Conservation (phyloP, 176 grass and related monocot species). For the Zea mays region DNA sequence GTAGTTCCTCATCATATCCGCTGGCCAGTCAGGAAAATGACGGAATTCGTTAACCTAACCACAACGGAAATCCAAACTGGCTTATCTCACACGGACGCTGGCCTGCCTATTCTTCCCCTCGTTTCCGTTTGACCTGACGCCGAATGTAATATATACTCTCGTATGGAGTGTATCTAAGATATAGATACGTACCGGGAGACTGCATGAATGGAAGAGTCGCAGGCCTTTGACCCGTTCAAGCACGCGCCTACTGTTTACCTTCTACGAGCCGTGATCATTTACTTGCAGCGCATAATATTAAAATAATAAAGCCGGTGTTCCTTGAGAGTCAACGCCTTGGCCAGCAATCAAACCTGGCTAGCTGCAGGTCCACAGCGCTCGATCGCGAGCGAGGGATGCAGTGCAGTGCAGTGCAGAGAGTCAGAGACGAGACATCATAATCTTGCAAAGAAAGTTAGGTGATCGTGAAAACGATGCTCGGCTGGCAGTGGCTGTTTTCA, state of each 20-base stretch:
- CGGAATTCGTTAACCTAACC: slow-evolving; percentile 1
- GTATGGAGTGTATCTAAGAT: no score
- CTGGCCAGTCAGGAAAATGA: not conserved
- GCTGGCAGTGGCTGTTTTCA: no score
- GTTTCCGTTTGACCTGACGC: slow-evolving; percentile 1
- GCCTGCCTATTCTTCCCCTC: not conserved
- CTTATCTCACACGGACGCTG: not conserved
- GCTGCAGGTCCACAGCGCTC: slow-evolving; percentile 25
- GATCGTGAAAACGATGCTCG: not conserved
- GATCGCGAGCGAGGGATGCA: not conserved
- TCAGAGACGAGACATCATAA: not conserved
- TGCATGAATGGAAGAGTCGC: not conserved
- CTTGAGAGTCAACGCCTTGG: slow-evolving; percentile 35
- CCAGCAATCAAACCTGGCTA: slow-evolving; percentile 33
- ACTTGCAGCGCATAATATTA: no score
- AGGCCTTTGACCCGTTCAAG: slow-evolving; percentile 12
- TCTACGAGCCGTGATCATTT: not conserved
- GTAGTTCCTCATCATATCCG: not conserved
- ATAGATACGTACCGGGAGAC: no score
- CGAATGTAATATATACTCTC: not conserved
- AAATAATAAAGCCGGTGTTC: not conserved
- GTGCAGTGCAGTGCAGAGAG: not conserved
- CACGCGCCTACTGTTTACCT: not conserved
- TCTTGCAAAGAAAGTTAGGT: not conserved
- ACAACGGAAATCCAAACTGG: not conserved